phyloP scores from a whole-genome alignment of 192 early-diverging fungal species.

The Pilaira anomala region DNA sequence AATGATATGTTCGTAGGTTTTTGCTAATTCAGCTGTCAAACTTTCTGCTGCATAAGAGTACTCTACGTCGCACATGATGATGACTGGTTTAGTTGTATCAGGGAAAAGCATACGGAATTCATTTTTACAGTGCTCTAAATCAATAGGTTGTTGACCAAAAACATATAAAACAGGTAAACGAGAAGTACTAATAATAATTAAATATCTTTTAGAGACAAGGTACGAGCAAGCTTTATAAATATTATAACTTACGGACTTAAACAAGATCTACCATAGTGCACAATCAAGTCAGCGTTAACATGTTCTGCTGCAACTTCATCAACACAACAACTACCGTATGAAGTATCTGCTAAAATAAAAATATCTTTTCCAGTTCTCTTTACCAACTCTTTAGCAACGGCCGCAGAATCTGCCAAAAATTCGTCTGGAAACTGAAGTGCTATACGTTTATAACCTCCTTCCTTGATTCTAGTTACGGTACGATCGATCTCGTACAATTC shows the following conservation, averaged over 20 bases:
- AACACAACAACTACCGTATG: constrained; percentile 97
- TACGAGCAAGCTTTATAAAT: too few relatives aligned
- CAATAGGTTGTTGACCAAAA: constrained; percentile 75
- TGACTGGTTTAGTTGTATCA: constrained; percentile 43
- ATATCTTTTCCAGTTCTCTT: constrained; percentile 46
- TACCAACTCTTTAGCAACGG: constrained; percentile 56
- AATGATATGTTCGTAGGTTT: constrained; percentile 38
- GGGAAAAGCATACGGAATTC: constrained; percentile 44
- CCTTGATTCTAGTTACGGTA: constrained; percentile 50
- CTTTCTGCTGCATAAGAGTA: constrained; percentile 55
- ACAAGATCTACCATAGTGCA: constrained; percentile 95
- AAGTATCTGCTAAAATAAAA: constrained; percentile 92
- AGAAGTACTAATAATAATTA: constrained; percentile 53
- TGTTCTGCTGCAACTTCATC: constrained; percentile 97
- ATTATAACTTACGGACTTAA: constrained; percentile 62
- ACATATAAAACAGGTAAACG: constrained; percentile 83
- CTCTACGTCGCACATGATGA: constrained; percentile 75
- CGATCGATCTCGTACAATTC: constrained; percentile 62
- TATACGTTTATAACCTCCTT: constrained; percentile 50
- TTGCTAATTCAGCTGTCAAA: constrained; percentile 11
- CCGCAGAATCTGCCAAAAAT: constrained; percentile 65
- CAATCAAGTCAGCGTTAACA: constrained; percentile 76
- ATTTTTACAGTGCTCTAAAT: constrained; percentile 54
- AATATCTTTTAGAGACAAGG: neutral
- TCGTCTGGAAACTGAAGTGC: constrained; percentile 96